Evolutionary conservation across 2,329 filamentous ascomycete species (phyloP).

Genomic region (Fusarium torulosum): DNA sequence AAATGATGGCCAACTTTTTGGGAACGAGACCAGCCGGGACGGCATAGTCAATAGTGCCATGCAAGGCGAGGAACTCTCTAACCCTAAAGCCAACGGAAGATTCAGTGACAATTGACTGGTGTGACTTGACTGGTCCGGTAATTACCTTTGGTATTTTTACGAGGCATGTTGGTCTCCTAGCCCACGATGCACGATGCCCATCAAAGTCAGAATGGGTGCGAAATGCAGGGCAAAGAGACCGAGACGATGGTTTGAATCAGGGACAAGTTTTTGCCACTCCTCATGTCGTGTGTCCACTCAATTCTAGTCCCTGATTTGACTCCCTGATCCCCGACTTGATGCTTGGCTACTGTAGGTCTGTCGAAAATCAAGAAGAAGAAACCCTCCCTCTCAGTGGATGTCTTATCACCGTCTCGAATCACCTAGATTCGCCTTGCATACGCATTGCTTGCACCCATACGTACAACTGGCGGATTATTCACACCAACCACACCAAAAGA

Average conservation of each 20-base stretch:
- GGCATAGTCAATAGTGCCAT: conserved; percentile 44
- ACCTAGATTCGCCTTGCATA: conserved; percentile 38
- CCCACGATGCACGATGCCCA: conserved; percentile 8
- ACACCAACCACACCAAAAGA: conserved; percentile 27
- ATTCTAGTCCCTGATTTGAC: conserved; percentile 13
- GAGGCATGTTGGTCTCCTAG: conserved; percentile 26
- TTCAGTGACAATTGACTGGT: conserved; percentile 17
- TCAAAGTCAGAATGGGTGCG: conserved; percentile 4
- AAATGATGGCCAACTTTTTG: conserved; percentile 12
- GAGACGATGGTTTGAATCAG: conserved; percentile 31
- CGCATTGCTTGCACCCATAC: conserved; percentile 23
- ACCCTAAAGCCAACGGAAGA: conserved; percentile 32
- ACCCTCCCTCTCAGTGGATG: conserved; percentile 12
- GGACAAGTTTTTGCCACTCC: conserved; percentile 20
- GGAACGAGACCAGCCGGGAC: conserved; percentile 19
- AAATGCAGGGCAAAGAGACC: conserved; percentile 30
- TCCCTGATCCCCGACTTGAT: conserved; percentile 11
- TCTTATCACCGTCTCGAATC: conserved; percentile 40
- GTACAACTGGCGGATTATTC: conserved; percentile 12
- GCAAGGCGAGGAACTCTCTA: conserved; percentile 35
- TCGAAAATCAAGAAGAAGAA: background rate
- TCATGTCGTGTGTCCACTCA: conserved; percentile 12
- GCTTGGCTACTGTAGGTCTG: background rate
- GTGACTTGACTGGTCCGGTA: conserved; percentile 17
- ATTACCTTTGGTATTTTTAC: conserved; percentile 1